These are phyloP conservation scores for Carex scoparia DNA, from an alignment of 176 grass and related monocot genomes.

Conservation along the genomic window DNA sequence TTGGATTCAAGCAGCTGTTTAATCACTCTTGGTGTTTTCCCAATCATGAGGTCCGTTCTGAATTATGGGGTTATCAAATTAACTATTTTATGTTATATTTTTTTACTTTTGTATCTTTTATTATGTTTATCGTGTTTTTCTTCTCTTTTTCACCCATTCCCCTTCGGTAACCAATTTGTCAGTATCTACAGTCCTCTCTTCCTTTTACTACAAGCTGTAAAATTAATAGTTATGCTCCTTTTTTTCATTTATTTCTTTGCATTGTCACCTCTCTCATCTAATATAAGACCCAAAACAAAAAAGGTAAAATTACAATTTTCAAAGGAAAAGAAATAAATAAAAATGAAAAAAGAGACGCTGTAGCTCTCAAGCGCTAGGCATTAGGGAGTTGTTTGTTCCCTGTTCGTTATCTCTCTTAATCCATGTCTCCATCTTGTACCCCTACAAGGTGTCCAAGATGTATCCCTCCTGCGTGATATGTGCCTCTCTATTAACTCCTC, in stretches of 20 bases:
- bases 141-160: conserved; percentile 8
- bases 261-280: neutral
- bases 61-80: conserved; percentile 28
- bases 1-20: conserved; percentile 28
- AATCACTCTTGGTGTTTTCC: conserved; percentile 25
- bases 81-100: conserved; percentile 39
- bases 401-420: conserved; percentile 8
- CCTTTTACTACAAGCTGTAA: conserved; percentile 17
- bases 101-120: neutral
- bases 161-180: conserved; percentile 44
- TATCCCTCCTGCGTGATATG: conserved; percentile 19
- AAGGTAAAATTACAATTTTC: neutral
- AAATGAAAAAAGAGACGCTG: neutral
- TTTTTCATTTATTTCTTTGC: neutral
- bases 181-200: conserved; percentile 27
- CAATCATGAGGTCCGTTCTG: conserved; percentile 31
- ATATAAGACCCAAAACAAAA: neutral
- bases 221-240: neutral
- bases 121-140: neutral
- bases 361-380: neutral
- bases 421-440: conserved; percentile 20
- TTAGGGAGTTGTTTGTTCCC: conserved; percentile 17
- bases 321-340: neutral
- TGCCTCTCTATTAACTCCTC: neutral
- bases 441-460: conserved; percentile 7